Evolutionary conservation across 768 basidiomycete species (phyloP), one percentile per base, ranked within the genome.

Genomic region (Kwoniella sp.): DNA sequence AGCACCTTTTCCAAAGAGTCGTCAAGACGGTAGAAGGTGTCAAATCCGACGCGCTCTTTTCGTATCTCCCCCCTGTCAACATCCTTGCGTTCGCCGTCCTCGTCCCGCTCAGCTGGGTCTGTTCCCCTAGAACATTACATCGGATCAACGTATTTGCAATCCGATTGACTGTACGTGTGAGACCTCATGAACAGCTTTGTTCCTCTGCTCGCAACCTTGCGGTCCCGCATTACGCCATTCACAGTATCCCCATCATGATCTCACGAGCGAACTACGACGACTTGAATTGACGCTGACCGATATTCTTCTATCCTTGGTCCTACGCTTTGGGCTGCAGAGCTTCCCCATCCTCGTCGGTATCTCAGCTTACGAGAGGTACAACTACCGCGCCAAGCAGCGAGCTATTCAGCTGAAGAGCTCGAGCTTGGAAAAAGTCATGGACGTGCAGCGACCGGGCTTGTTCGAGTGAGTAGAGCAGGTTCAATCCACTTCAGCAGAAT

Each of bases 11-110:
- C 82, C 93, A 95, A 80, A 88, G 86, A 71, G 86, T 91, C 7
- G 89, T 96, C 61, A 83, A 86, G 37, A 95, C 93, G 0, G 89
- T 95, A 55, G 90, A 94, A 85, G 91, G 92, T 25, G 90, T 93
- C 75, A 93, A 93, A 76, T 88, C 89, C 1, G 92, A 94, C 76
- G 90, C 90, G 0, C 83, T 96, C 20, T 92, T 94, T 82, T 92
- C 89, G 53, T 95, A 96, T 73, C 90, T 93, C 70, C 91, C 91
- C 1, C 93, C 93, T 7, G 53, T 81, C 67, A 80, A 80, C 63
- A 66, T 82, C 26, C 15, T 76, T 17, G 93, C 93, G 1, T 88
- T 93, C 77, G 62, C 87, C 29, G 83, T 95, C 63, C 85, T 95
- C 55, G 89, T 90, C 76, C 91, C 93, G 13, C 84, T 88, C 26